A percentile compares a stretch with the other conserved stretches of the same genome.
Evolutionary conservation across 176 grass and related monocot species (phyloP).

Genomic region (Aechmea fasciata): DNA sequence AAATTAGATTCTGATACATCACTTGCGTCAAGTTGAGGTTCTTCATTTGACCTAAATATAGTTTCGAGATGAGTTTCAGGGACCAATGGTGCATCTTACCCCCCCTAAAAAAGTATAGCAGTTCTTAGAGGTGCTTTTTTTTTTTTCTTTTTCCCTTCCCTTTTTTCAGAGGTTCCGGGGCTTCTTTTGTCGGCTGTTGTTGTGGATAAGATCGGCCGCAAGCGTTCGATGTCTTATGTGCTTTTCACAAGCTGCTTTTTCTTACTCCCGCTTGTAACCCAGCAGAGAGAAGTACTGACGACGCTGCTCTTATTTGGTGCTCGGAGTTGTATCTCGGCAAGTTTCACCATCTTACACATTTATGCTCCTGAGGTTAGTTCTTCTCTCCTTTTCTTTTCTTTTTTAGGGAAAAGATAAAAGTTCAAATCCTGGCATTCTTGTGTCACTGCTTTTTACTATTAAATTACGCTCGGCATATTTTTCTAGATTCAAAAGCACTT

Average conservation of each 20-base stretch:
- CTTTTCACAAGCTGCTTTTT: slow-evolving; percentile 65
- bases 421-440: background rate
- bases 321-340: slow-evolving; percentile 57
- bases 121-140: background rate
- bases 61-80: too few species aligned
- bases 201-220: slow-evolving; percentile 81
- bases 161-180: slow-evolving; percentile 64
- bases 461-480: too few species aligned
- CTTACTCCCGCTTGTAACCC: slow-evolving; percentile 60
- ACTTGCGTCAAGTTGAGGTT: too few species aligned
- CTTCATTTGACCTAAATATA: too few species aligned
- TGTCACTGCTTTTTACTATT: too few species aligned
- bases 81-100: too few species aligned
- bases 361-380: slow-evolving; percentile 79
- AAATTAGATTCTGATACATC: too few species aligned
- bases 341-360: slow-evolving; percentile 71
- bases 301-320: slow-evolving; percentile 58
- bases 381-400: background rate
- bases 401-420: background rate
- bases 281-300: slow-evolving; percentile 50
- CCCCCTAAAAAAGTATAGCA: background rate
- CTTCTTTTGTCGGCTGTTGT: slow-evolving; percentile 70
- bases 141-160: background rate
- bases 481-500: background rate
- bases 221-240: slow-evolving; percentile 62